Conservation (phyloP, 2,329 filamentous ascomycete genomes). For the Fusarium dlaminii region DNA sequence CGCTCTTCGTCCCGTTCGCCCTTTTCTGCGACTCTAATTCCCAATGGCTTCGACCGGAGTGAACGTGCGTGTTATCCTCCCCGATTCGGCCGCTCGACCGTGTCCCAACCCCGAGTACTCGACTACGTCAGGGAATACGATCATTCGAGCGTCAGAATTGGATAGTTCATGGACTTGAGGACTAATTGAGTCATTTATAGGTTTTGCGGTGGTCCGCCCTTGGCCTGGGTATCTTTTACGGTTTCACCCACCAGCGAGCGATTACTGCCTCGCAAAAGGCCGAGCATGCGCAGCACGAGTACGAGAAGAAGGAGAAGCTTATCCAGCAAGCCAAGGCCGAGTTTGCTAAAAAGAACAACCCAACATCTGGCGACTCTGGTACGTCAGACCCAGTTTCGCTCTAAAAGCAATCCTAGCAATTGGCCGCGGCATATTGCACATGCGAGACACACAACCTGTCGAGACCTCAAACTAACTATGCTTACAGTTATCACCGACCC, state of each 20-base stretch:
- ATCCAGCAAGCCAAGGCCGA: slow-evolving; percentile 94
- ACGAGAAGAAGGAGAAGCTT: slow-evolving; percentile 88
- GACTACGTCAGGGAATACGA: slow-evolving; percentile 25
- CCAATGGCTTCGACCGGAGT: slow-evolving; percentile 75
- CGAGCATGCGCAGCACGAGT: slow-evolving; percentile 80
- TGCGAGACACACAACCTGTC: neutral
- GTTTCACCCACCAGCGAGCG: slow-evolving; percentile 89
- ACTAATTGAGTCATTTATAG: slow-evolving; percentile 61
- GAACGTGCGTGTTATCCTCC: slow-evolving; percentile 64
- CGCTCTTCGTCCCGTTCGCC: slow-evolving; percentile 51
- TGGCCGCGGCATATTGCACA: slow-evolving; percentile 19
- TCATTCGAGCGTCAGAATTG: slow-evolving; percentile 25
- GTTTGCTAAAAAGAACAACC: slow-evolving; percentile 80
- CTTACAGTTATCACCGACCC: slow-evolving; percentile 65
- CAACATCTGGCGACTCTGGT: slow-evolving; percentile 50
- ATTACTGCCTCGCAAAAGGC: slow-evolving; percentile 78
- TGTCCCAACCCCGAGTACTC: slow-evolving; percentile 30
- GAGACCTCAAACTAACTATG: slow-evolving; percentile 34
- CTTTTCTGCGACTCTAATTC: slow-evolving; percentile 53
- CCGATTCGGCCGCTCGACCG: slow-evolving; percentile 40
- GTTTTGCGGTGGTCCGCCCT: slow-evolving; percentile 98
- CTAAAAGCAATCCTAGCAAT: slow-evolving; percentile 12
- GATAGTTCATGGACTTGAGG: slow-evolving; percentile 12
- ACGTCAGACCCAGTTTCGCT: slow-evolving; percentile 28
- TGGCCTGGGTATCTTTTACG: slow-evolving; percentile 91